Base-by-base conservation (phyloP, 345 rosid species). In the Sisymbrium irio region DNA sequence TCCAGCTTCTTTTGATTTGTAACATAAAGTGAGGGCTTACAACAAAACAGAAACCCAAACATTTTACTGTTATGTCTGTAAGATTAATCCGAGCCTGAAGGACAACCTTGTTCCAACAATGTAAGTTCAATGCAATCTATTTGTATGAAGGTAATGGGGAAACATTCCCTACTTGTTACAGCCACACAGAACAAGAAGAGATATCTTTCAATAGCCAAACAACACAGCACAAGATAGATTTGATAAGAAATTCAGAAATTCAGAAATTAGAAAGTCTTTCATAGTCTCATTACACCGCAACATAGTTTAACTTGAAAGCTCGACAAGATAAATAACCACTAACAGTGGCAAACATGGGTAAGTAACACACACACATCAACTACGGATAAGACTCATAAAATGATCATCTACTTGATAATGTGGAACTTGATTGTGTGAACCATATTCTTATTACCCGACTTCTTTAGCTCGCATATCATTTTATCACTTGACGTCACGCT, bases 371-470 rank as follows among this genome's bases (percentile, higher is more conserved):
- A 14, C 17, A 41, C 20, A 25, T 6, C 19, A 25, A 14, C 27
- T 1, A 70, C 0, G 19, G 49, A 68, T 9, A 18, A 35, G 56
- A 46, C 54, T 56, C 44, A 19, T 6, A 20, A 44, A 19, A 14
- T 25, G 56, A 47, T 67, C 67, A 51, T 27, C 42, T 20, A 2
- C 17, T 53, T 28, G 42, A 67, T 51, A 45, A 76, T 1, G 27
- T 45, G 22, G 36, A 76, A 36, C 50, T 76, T 69, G 60, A 76
- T 47, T 5, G 75, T 55, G 22, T 62, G 75, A 56, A 76, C 79
- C 14, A 62, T 15, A 17, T 63, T 58, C 9, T 57, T 35, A 36
- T 1, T 69, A 8, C 44, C 32, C 8, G 45, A 49, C 60, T 36
- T 69, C 60, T 60, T 59, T 3, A 76, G 2, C 65, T 76, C 59